These are phyloP conservation scores for Diospyros kaki DNA, from an alignment of 148 eudicot species.

Conservation along the genomic window DNA sequence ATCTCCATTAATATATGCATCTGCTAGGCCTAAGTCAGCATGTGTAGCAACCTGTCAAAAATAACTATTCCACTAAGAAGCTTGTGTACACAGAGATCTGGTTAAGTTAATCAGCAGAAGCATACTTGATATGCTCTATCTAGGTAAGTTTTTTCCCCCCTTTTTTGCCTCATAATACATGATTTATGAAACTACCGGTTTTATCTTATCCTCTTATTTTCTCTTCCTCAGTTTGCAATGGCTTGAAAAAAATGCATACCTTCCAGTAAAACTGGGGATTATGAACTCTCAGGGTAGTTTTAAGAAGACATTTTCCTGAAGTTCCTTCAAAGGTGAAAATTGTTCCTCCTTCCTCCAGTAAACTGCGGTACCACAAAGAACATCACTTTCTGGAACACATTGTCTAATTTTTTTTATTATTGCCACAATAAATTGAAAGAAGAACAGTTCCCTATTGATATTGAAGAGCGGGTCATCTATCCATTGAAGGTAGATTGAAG, in stretches of 20 bases:
- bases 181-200: too few relatives aligned
- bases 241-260: slow-evolving; percentile 30
- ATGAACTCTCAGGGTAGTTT: slow-evolving; percentile 58
- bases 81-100: background rate
- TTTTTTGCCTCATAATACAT: too few relatives aligned
- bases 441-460: background rate
- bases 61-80: too few relatives aligned
- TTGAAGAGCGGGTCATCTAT: background rate
- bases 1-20: slow-evolving; percentile 92
- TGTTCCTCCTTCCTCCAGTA: slow-evolving; percentile 84
- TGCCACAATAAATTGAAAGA: background rate
- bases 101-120: background rate
- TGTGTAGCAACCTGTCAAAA: slow-evolving; percentile 66
- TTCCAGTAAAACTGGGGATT: slow-evolving; percentile 90
- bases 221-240: background rate
- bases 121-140: too few relatives aligned
- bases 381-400: background rate
- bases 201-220: too few relatives aligned
- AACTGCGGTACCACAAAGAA: slow-evolving; percentile 28
- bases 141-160: too few relatives aligned
- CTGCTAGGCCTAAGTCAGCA: slow-evolving; percentile 97
- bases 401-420: too few relatives aligned
- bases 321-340: slow-evolving; percentile 62
- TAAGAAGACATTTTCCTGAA: slow-evolving; percentile 38
- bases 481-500: background rate